phyloP scores from a whole-genome alignment of 371 early-diverging fungal species.

The Chytridium lagenaria region DNA sequence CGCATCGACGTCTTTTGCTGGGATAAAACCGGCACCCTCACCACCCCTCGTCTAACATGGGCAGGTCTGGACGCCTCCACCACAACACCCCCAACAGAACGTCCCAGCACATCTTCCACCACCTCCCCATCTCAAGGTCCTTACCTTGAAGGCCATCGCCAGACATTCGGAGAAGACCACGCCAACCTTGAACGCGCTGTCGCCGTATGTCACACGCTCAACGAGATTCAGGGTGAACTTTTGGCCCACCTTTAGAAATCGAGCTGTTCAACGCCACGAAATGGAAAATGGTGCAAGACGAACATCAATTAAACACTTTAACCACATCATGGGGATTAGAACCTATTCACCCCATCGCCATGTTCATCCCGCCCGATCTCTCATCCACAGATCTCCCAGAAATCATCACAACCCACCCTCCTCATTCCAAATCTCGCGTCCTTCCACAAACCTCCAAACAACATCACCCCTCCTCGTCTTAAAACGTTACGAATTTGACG shows the following conservation, averaged over 20 bases:
- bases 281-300: slow-evolving; percentile 26
- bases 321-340: too few species aligned
- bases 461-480: slow-evolving; percentile 21
- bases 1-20: slow-evolving; percentile 58
- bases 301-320: not conserved
- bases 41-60: slow-evolving; percentile 34
- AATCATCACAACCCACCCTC: not conserved
- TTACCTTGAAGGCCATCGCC: not conserved
- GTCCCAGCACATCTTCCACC: too few species aligned
- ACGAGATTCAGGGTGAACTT: slow-evolving; percentile 49
- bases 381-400: too few species aligned
- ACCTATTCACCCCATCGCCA: too few species aligned
- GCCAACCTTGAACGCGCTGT: slow-evolving; percentile 39
- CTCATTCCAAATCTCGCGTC: not conserved
- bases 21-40: slow-evolving; percentile 74
- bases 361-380: too few species aligned
- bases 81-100: too few species aligned
- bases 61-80: slow-evolving; percentile 32
- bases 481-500: slow-evolving; percentile 42
- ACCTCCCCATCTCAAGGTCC: too few species aligned
- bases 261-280: slow-evolving; percentile 55
- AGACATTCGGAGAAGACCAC: not conserved
- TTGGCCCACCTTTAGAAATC: slow-evolving; percentile 59
- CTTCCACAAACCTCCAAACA: not conserved
- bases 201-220: slow-evolving; percentile 58